phyloP scores from a whole-genome alignment of 495 filamentous ascomycete species.

The Neurospora discreta region DNA sequence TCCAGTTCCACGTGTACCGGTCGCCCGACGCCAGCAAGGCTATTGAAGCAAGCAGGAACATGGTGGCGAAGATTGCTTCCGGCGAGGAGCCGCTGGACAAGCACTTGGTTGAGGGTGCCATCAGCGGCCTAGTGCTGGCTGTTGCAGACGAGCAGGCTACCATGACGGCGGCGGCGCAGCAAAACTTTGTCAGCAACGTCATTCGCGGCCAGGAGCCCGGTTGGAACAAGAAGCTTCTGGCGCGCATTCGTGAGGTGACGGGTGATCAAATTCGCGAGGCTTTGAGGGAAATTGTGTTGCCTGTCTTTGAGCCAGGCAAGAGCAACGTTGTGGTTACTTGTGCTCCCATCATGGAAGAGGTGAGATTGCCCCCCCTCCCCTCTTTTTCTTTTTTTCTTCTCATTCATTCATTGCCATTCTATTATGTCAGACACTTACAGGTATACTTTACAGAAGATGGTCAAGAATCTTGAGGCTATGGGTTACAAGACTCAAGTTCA shows the following conservation, averaged over 20 bases:
- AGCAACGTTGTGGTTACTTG: conserved; percentile 86
- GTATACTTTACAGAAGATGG: conserved; percentile 43
- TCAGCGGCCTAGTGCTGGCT: conserved; percentile 72
- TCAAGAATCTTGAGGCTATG: conserved; percentile 55
- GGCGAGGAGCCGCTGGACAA: conserved; percentile 60
- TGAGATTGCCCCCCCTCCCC: conserved; percentile 20
- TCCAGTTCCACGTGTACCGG: conserved; percentile 75
- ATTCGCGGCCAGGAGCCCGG: conserved; percentile 65
- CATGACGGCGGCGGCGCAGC: conserved; percentile 64
- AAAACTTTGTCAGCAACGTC: conserved; percentile 73
- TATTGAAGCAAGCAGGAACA: conserved; percentile 61
- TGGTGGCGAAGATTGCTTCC: conserved; percentile 41
- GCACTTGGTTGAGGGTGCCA: conserved; percentile 78
- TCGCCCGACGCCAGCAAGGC: conserved; percentile 85
- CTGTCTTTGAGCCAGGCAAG: conserved; percentile 62
- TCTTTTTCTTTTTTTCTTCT: too few relatives aligned
- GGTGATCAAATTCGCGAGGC: conserved; percentile 67
- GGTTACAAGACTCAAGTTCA: conserved; percentile 72
- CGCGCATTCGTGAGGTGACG: conserved; percentile 61
- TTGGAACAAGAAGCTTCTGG: conserved; percentile 66
- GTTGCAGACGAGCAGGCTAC: conserved; percentile 83
- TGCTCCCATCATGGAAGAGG: conserved; percentile 72
- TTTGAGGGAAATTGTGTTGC: conserved; percentile 63
- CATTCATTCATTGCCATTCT: neutral
- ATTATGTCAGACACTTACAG: conserved; percentile 9